These are phyloP conservation scores for Symbiodinium pilosum DNA, from an alignment of 73 alveolate species.

Conservation along the genomic window DNA sequence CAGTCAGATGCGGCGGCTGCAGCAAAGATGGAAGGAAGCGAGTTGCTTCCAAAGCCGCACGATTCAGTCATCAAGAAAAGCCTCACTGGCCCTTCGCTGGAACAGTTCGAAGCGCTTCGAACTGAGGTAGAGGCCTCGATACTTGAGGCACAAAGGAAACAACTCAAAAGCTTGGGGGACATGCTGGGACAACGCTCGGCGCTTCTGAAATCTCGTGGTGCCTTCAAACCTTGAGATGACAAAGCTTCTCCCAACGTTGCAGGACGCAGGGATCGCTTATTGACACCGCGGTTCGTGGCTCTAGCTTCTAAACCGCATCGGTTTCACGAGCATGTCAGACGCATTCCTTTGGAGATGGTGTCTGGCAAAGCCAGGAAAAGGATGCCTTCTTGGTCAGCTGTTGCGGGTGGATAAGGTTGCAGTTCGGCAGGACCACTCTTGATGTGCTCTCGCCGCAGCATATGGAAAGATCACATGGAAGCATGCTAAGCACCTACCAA, in stretches of 20 bases:
- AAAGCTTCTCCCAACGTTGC: background rate
- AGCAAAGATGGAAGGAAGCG: background rate
- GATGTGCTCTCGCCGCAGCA: background rate
- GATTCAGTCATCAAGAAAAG: background rate
- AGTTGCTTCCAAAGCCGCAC: background rate
- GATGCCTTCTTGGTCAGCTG: no score
- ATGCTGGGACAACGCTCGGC: constrained; percentile 41
- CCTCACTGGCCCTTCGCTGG: background rate
- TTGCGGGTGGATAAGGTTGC: no score
- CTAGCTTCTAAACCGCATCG: background rate
- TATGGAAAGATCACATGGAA: background rate
- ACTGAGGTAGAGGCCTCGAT: background rate
- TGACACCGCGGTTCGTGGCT: background rate
- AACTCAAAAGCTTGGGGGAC: constrained; percentile 48
- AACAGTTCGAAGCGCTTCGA: background rate
- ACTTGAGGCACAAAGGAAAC: constrained; percentile 20
- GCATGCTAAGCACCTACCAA: no score
- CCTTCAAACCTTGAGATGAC: background rate
- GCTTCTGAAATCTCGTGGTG: constrained; percentile 15
- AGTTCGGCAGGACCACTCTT: background rate
- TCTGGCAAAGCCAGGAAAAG: background rate
- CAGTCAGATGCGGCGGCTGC: background rate
- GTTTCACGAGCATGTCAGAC: background rate
- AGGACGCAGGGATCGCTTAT: background rate
- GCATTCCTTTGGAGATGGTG: background rate